Base-by-base conservation (phyloP, 768 basidiomycete genomes). In the Suillus tomentosus region DNA sequence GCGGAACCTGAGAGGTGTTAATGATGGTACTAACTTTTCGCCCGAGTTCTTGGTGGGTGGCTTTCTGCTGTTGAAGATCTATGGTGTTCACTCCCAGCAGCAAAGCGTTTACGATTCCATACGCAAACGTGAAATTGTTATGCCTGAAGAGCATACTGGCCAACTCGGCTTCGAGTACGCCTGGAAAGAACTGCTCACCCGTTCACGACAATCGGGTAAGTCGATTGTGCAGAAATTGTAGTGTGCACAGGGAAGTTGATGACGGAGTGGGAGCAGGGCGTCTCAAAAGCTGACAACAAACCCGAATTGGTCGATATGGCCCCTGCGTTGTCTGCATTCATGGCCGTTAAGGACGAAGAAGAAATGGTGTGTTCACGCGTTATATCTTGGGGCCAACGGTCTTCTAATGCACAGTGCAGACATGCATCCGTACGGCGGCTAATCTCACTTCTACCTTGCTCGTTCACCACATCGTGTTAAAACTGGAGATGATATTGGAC, bases 131-230 rank as follows among this genome's bases (percentile, higher is more conserved):
- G 97, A 99, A 78, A 98, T 99, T 62, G 84, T 99, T 59, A 91
- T 99, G 88, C 96, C 97, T 0, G 95, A 98, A 76, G 97, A 99
- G 70, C 97, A 99, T 71, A 92, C 89, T 10, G 97, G 96, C 2
- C 94, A 94, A 72, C 84, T 96, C 53, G 97, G 97, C 10, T 99
- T 99, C 73, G 97, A 99, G 69, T 97, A 96, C 74, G 96, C 97
- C 19, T 99, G 97, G 97, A 98, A 97, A 74, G 95, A 98, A 69
- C 81, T 99, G 11, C 82, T 98, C 43, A 77, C 88, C 39, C 86
- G 97, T 39, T 87, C 95, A 53, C 84, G 88, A 62, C 88, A 87
- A 73, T 87, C 94, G 65, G 94, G 95, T 91, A 64, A 50, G 83
- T 34, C 43, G 48, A 47, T 53, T 64, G 54, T 40, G 34, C 24